Evolutionary conservation across 768 basidiomycete species (phyloP).

Genomic region (Leccinum variicolor): DNA sequence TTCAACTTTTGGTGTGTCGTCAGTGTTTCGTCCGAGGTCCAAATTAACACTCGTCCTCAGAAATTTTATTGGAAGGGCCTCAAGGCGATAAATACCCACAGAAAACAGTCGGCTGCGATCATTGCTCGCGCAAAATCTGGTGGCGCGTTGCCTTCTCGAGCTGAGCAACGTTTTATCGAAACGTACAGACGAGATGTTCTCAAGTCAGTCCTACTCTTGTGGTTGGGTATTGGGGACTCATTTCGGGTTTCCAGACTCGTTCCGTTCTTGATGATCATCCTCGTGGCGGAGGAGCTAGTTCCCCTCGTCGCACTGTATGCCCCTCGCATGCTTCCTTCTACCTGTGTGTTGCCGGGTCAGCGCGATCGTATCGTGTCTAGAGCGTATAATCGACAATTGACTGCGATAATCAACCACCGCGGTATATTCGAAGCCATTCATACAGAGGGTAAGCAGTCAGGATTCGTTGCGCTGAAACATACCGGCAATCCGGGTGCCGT

Average conservation of each 20-base stretch:
- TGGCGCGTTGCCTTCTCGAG: constrained; percentile 60
- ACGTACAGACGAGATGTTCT: constrained; percentile 64
- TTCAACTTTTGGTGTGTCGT: constrained; percentile 43
- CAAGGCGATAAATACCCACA: constrained; percentile 65
- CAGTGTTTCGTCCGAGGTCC: neutral
- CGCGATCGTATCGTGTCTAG: constrained; percentile 58
- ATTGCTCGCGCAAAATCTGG: constrained; percentile 53
- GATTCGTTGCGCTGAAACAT: constrained; percentile 21
- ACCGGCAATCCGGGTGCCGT: constrained; percentile 36
- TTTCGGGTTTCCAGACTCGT: constrained; percentile 44
- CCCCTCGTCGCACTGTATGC: constrained; percentile 83
- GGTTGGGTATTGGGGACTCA: constrained; percentile 4
- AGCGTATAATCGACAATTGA: constrained; percentile 44
- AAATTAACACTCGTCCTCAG: constrained; percentile 30
- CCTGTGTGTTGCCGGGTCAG: constrained; percentile 82
- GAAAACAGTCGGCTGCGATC: constrained; percentile 52
- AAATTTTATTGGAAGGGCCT: constrained; percentile 85
- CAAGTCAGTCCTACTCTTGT: constrained; percentile 47
- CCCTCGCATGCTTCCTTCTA: constrained; percentile 83
- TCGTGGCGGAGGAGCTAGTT: constrained; percentile 76
- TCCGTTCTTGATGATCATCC: constrained; percentile 72
- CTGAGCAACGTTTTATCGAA: constrained; percentile 66
- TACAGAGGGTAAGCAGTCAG: constrained; percentile 31
- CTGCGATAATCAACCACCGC: constrained; percentile 37
- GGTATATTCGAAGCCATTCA: constrained; percentile 34